These are phyloP conservation scores for Lumnitzera racemosa DNA, from an alignment of 345 rosid species.

Conservation along the genomic window DNA sequence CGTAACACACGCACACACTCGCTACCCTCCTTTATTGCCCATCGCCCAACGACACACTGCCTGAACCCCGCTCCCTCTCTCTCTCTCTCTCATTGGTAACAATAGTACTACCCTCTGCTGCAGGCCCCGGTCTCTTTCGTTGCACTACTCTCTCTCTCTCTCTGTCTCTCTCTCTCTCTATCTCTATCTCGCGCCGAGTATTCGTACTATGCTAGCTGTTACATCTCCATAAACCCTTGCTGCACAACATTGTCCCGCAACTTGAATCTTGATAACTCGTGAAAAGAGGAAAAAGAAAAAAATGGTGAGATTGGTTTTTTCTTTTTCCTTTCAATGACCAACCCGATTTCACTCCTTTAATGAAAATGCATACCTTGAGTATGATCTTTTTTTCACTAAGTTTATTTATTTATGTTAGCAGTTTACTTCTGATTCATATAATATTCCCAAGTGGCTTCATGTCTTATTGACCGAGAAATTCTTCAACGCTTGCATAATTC, in stretches of 20 bases:
- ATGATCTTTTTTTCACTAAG: neutral
- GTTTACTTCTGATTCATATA: neutral
- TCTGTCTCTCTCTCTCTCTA: slow-evolving; percentile 18
- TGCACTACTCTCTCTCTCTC: slow-evolving; percentile 16
- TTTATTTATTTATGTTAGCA: too few relatives aligned
- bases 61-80: neutral
- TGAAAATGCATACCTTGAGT: neutral
- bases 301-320: too few relatives aligned
- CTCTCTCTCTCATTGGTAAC: slow-evolving; percentile 28
- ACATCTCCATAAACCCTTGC: slow-evolving; percentile 1
- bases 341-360: neutral
- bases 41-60: too few relatives aligned
- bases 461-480: slow-evolving; percentile 22
- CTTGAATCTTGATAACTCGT: too few relatives aligned
- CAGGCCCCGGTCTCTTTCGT: slow-evolving; percentile 56
- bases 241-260: too few relatives aligned
- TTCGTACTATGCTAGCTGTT: slow-evolving; percentile 1
- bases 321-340: too few relatives aligned
- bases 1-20: neutral
- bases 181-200: slow-evolving; percentile 7
- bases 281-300: too few relatives aligned
- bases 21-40: too few relatives aligned
- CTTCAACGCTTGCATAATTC: slow-evolving; percentile 23
- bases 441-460: slow-evolving; percentile 18
- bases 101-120: slow-evolving; percentile 24